Evolutionary conservation across 176 grass and related monocot species (phyloP), one percentile per base, ranked within the genome.

Genomic region (Oryza nivara): DNA sequence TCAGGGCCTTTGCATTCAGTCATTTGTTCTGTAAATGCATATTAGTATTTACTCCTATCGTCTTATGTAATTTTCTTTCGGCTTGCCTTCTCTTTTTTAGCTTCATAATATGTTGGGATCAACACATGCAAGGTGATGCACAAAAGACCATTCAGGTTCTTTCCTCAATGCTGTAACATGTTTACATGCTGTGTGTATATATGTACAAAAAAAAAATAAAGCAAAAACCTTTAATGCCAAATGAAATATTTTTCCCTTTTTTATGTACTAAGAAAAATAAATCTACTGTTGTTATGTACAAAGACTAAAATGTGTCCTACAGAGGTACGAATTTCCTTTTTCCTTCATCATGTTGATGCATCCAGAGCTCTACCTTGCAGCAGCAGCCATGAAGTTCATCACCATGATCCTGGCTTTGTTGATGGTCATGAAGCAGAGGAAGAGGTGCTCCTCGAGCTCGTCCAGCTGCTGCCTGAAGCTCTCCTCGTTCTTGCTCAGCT

Each of bases 371-470:
- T 80, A 78, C 44, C 45, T 77, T 28, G 88, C 88, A 11, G 81
- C 88, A 11, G 81, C 49, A 73, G 82, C 20, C 34, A 94, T 79
- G 82, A 92, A 88, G 41, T 89, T 82, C 89, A 92, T 91, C 35
- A 96, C 89, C 88, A 96, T 88, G 83, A 87, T 92, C 25, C 96
- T 96, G 16, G 93, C 88, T 86, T 92, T 99, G 86, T 96, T 94
- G 83, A 92, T 96, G 71, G 93, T 94, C 93, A 99, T 90, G 80
- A 96, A 95, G 88, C 93, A 99, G 65, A 99, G 85, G 84, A 87
- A 99, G n/a, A 99, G 80, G 74, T 99, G 96, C 75, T 99, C 91
- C 88, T 99, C 96, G 49, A 96, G 90, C 67, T 95, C 96, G 70
- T 98, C 93, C 89, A 98, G 88, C 86, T 96, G 91, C 77, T 89